Percentiles rank a stretch among this genome's conserved stretches.
Conservation (phyloP, 306 rosid genomes). For the Vicia villosa region DNA sequence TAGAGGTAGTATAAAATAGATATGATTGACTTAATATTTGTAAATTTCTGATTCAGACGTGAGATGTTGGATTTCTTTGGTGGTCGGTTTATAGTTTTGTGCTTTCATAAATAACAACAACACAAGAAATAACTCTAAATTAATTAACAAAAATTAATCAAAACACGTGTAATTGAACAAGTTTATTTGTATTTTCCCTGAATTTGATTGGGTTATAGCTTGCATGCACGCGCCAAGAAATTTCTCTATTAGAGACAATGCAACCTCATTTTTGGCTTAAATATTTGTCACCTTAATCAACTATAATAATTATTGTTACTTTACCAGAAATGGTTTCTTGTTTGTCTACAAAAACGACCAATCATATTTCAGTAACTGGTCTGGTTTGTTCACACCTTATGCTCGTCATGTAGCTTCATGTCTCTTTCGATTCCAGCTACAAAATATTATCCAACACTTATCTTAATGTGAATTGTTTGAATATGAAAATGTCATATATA, state of each 20-base stretch:
- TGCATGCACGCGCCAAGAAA: background rate
- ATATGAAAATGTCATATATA: too few relatives aligned
- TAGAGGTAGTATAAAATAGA: too few relatives aligned
- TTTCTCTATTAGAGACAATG: background rate
- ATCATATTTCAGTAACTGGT: background rate
- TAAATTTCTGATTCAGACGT: too few relatives aligned
- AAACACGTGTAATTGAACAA: background rate
- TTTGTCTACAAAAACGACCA: background rate
- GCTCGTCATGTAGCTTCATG: too few relatives aligned
- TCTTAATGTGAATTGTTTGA: too few relatives aligned
- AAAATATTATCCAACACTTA: too few relatives aligned
- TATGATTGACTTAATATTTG: too few relatives aligned
- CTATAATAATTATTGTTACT: background rate
- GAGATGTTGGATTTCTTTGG: too few relatives aligned
- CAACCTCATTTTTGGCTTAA: background rate
- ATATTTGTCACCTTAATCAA: background rate
- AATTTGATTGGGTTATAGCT: background rate
- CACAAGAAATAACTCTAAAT: background rate
- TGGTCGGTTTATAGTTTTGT: too few relatives aligned
- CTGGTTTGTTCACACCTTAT: too few relatives aligned
- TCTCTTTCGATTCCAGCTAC: too few relatives aligned
- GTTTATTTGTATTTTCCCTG: constrained; percentile 1
- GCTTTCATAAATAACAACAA: too few relatives aligned
- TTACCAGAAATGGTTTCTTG: background rate
- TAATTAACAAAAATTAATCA: background rate